Evolutionary conservation across 495 filamentous ascomycete species (phyloP), one percentile per base, ranked within the genome.

Genomic region (Tuber borchii): DNA sequence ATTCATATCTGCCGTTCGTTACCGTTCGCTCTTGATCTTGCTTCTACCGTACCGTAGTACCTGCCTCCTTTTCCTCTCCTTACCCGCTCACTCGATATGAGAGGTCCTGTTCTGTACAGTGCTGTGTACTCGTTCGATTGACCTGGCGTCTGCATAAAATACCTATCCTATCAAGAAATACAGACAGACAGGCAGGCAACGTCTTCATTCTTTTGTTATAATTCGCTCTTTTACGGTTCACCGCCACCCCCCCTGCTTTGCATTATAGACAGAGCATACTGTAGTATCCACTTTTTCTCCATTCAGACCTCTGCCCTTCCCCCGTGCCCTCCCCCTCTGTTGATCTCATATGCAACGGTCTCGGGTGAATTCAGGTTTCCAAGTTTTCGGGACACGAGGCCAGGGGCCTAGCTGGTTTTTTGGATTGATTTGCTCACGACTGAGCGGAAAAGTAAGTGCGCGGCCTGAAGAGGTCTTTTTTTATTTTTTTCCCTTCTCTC

Each of bases 311-410:
- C 56, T 65, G 56, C 39, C 71, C 71, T 40, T 37, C 65, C 65
- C 39, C 51, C 69, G 71, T 76, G 56, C 75, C 71, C 76, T 43
- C 31, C 73, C 45, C 71, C 76, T 69, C 77, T 78, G 77, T 78
- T 76, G 77, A 78, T 78, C 77, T 48, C 45, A 73, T 61, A 34
- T 78, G 75, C 75, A 77, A 78, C 75, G 71, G 77, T 69, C 68
- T 74, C 76, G 75, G 75, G 75, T 75, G 72, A 73, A 71, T 73
- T 76, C 34, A 78, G 69, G 45, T 39, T 78, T 72, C 75, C 75
- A 78, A 77, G 73, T 78, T 76, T 77, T 39, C 46, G 77, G 77
- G 75, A 78, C 77, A 78, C 76, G 70, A 77, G 76, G 73, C 70
- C 43, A 73, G 76, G 70, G 75, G 12, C 56, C 26, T 26, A 34